These are phyloP conservation scores for Obelidium mucronatum DNA, from an alignment of 192 early-diverging fungal species.

Conservation along the genomic window DNA sequence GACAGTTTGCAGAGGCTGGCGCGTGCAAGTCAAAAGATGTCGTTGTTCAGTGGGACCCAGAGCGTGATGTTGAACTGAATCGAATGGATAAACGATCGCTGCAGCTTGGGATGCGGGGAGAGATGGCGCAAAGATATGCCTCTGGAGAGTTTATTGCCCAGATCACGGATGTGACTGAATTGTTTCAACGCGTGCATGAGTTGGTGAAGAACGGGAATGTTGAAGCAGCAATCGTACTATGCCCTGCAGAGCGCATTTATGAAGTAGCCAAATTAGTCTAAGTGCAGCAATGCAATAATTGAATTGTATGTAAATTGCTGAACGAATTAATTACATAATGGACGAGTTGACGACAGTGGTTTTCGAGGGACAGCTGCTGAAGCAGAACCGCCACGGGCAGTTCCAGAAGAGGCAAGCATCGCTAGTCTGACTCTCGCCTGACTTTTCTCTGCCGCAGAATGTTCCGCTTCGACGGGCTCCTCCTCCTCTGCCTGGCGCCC, in stretches of 20 bases:
- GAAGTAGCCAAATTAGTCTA: too few relatives aligned
- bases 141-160: conserved; percentile 12
- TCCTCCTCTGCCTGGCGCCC: conserved; percentile 49
- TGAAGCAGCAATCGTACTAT: not conserved
- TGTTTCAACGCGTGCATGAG: not conserved
- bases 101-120: conserved; percentile 25
- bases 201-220: not conserved
- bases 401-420: conserved; percentile 42
- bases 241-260: not conserved
- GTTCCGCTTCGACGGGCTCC: conserved; percentile 50
- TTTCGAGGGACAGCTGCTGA: conserved; percentile 45
- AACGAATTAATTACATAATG: too few relatives aligned
- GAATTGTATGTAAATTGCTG: too few relatives aligned
- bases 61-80: conserved; percentile 25
- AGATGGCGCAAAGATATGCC: conserved; percentile 16
- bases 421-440: not conserved
- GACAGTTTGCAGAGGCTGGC: not conserved
- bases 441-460: conserved; percentile 8
- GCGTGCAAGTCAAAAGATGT: conserved; percentile 17
- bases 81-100: conserved; percentile 12
- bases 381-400: conserved; percentile 45
- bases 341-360: too few relatives aligned
- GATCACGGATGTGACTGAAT: conserved; percentile 25
- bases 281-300: too few relatives aligned
- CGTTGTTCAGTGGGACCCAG: conserved; percentile 37